Conservation (phyloP, 257 asterid species). For the Pogostemon cablin region DNA sequence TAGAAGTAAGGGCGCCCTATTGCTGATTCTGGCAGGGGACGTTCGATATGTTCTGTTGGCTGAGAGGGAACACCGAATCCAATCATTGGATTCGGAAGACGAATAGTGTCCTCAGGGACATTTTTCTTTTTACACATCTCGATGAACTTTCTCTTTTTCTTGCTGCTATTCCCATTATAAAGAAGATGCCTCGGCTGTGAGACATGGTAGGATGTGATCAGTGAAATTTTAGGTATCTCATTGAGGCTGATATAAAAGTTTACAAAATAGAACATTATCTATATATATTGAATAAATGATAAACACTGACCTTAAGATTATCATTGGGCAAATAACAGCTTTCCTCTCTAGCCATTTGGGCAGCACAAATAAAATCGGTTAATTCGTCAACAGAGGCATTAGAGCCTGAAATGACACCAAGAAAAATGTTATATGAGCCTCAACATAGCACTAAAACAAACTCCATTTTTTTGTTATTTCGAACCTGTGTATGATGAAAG, state of each 20-base stretch:
- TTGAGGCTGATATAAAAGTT: not conserved
- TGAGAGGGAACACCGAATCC: slow-evolving; percentile 59
- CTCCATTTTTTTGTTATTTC: not conserved
- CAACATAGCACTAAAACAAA: not conserved
- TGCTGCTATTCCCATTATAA: slow-evolving; percentile 38
- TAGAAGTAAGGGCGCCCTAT: slow-evolving; percentile 61
- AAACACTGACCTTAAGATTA: slow-evolving; percentile 55
- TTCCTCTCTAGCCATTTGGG: slow-evolving; percentile 74
- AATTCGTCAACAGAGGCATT: slow-evolving; percentile 57
- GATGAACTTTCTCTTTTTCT: slow-evolving; percentile 45
- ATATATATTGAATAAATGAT: slow-evolving; percentile 11
- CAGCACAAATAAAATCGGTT: slow-evolving; percentile 74
- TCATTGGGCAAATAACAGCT: slow-evolving; percentile 54
- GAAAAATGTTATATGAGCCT: slow-evolving; percentile 19
- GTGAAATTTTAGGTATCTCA: not conserved
- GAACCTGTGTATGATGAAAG: slow-evolving; percentile 7
- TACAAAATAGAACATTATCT: not conserved
- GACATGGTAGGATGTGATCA: slow-evolving; percentile 15
- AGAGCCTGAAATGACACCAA: slow-evolving; percentile 56
- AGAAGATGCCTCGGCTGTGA: slow-evolving; percentile 43
- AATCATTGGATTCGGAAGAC: slow-evolving; percentile 72
- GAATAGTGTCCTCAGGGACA: slow-evolving; percentile 38
- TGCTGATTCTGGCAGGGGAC: slow-evolving; percentile 46
- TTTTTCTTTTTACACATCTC: slow-evolving; percentile 37
- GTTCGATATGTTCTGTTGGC: slow-evolving; percentile 33